Base-by-base conservation (phyloP, 129 eudicot species). In the Centaurea solstitialis region DNA sequence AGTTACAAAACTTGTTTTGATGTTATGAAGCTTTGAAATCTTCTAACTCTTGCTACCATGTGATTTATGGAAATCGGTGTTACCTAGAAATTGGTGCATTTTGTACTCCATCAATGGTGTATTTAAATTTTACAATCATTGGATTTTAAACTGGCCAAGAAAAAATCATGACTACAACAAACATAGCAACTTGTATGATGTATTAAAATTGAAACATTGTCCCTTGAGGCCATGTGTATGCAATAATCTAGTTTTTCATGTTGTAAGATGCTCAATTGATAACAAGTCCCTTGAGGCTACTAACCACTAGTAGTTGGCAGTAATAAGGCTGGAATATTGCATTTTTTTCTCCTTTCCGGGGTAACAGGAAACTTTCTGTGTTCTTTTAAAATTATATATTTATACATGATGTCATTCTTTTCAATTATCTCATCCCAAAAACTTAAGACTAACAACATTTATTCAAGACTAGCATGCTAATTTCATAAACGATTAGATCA, bases 401-500 rank as follows among this genome's bases (percentile, higher is more conserved):
- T 15, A 38, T 62, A 64, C 18, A 41, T 39, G 65, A 9, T 57
- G 69, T 43, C 53, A 10, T 40, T 17, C 40, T 64, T 18, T 80
- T 11, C 9, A 38, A 26, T 38, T 7, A 24, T 39, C 20, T 64
- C 24, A 57, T 76, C 37, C 45, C 68, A 73, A 80, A 39, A 40
- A 9, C 74, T n/a, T 64, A 62, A 26, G 76, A 73, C 66, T 30
- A 67, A 73, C 24, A 28, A 4, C 74, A 38, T 24, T 80, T 18
- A 41, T 67, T 26, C 38, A 65, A 41, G 68, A 28, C 69, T 64
- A 62, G 67, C 74, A 26, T 28, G 5, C 9, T 40, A 64, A 23
- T 73, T 26, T 8, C 50, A 64, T 61, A 40, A 26, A 62, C 53
- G 74, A 22, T 73, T 73, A 41, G 37, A 80, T 64, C 79, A 61